These are phyloP conservation scores for Simmondsia chinensis DNA, from an alignment of 148 eudicot genomes.

Conservation along the genomic window DNA sequence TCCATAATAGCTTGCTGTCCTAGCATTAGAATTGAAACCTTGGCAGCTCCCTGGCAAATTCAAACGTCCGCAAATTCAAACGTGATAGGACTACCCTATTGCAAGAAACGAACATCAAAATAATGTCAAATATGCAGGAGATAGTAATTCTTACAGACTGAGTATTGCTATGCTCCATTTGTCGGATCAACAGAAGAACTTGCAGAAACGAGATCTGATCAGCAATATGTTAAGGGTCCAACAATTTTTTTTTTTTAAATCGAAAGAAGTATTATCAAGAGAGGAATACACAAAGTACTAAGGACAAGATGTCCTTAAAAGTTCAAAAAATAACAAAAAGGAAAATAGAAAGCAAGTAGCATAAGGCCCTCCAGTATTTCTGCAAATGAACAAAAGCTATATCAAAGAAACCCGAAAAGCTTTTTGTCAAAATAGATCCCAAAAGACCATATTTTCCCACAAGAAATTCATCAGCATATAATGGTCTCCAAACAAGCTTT, in stretches of 20 bases:
- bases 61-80: not conserved
- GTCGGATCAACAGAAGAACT: constrained; percentile 90
- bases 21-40: constrained; percentile 88
- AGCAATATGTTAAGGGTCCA: constrained; percentile 46
- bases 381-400: too few relatives aligned
- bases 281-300: too few relatives aligned
- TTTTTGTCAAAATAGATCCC: too few relatives aligned
- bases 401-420: too few relatives aligned
- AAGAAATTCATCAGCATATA: too few relatives aligned
- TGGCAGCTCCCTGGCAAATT: constrained; percentile 81
- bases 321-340: too few relatives aligned
- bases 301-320: too few relatives aligned
- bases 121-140: not conserved
- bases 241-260: constrained; percentile 7
- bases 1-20: constrained; percentile 99
- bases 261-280: not conserved
- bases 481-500: too few relatives aligned
- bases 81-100: not conserved
- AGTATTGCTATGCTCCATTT: constrained; percentile 99
- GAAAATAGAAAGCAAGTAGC: too few relatives aligned
- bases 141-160: constrained; percentile 65
- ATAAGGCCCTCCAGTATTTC: too few relatives aligned
- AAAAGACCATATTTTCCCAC: too few relatives aligned
- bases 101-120: not conserved
- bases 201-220: constrained; percentile 83